Percentiles rank a stretch among this genome's conserved stretches.
phyloP scores from a whole-genome alignment of 345 rosid genomes.

The Euphorbia tirucalli region DNA sequence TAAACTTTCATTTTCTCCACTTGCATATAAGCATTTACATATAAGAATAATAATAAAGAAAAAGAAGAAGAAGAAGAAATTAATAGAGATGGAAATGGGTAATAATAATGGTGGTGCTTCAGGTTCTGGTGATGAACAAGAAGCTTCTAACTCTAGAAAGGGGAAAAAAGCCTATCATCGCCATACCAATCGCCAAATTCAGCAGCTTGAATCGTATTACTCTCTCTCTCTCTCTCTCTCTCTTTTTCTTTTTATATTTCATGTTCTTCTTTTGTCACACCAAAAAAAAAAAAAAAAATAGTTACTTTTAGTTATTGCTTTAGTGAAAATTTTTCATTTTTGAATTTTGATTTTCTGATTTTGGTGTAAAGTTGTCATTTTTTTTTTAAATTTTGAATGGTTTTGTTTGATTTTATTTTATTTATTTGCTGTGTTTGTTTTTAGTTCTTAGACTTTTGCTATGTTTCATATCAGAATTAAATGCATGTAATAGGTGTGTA shows the following conservation, averaged over 20 bases:
- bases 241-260: no score
- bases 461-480: background rate
- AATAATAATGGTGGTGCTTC: conserved; percentile 30
- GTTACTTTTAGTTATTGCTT: no score
- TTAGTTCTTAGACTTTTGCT: background rate
- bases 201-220: conserved; percentile 49
- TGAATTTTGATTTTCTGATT: no score
- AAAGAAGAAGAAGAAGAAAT: background rate
- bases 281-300: no score
- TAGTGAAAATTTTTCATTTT: background rate
- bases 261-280: no score
- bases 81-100: conserved; percentile 29
- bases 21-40: background rate
- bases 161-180: conserved; percentile 45
- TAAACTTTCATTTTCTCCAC: background rate
- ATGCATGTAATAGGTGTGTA: background rate
- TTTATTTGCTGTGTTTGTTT: background rate
- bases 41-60: background rate
- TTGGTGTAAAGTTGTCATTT: background rate
- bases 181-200: conserved; percentile 49
- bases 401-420: no score
- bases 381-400: no score
- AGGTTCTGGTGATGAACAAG: conserved; percentile 44
- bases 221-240: background rate
- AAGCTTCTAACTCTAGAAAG: conserved; percentile 10